These are phyloP conservation scores for Penicillium sp. DNA, from an alignment of 2,329 filamentous ascomycete genomes.

Conservation along the genomic window DNA sequence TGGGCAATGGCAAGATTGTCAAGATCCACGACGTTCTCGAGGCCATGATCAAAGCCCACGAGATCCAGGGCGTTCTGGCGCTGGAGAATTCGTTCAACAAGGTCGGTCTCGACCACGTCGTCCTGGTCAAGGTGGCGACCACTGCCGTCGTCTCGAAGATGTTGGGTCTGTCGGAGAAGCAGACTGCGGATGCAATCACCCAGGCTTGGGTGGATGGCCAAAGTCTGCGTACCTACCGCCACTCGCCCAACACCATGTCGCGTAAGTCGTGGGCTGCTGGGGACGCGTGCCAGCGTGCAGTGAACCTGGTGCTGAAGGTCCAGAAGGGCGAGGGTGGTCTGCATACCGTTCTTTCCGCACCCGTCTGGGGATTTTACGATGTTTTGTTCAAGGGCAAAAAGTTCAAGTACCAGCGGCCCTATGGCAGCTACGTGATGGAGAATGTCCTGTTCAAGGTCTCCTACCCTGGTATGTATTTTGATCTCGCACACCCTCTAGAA, in stretches of 20 bases:
- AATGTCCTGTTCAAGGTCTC: constrained; percentile 99
- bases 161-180: constrained; percentile 81
- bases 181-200: constrained; percentile 92
- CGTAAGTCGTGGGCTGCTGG: constrained; percentile 98
- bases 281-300: constrained; percentile 93
- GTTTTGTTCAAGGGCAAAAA: constrained; percentile 94
- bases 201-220: constrained; percentile 98
- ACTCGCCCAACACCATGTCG: constrained; percentile 99
- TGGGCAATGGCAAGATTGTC: constrained; percentile 71
- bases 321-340: constrained; percentile 87
- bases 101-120: constrained; percentile 95
- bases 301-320: constrained; percentile 87
- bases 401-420: constrained; percentile 93
- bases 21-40: constrained; percentile 89
- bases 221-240: constrained; percentile 91
- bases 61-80: constrained; percentile 95
- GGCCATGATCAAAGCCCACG: constrained; percentile 98
- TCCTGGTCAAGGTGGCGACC: constrained; percentile 95
- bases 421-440: constrained; percentile 99
- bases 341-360: constrained; percentile 87
- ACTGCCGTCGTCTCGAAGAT: constrained; percentile 93
- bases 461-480: constrained; percentile 78
- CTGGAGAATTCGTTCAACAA: constrained; percentile 99
- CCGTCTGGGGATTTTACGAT: constrained; percentile 98
- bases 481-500: neutral